These are phyloP conservation scores for Periglandula ipomoeae DNA, from an alignment of 2,329 filamentous ascomycete species.

Conservation along the genomic window DNA sequence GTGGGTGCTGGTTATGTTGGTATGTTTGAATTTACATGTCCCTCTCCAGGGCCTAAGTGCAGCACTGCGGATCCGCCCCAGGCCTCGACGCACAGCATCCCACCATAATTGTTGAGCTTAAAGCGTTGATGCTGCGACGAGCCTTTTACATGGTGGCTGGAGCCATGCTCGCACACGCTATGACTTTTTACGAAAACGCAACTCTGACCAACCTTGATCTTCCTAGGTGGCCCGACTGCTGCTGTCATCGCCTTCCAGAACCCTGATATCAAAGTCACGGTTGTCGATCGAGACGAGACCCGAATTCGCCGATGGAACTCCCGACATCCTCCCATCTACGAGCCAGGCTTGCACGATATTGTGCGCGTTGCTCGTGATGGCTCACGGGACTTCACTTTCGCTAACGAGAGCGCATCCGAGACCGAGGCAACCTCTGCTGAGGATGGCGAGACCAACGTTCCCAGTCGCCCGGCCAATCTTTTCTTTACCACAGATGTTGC, in stretches of 20 bases:
- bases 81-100: neutral
- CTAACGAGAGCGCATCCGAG: constrained; percentile 25
- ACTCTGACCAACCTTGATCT: neutral
- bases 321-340: constrained; percentile 63
- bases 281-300: constrained; percentile 59
- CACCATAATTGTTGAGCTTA: neutral
- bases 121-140: too few relatives aligned
- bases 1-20: constrained; percentile 70
- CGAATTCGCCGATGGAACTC: constrained; percentile 69
- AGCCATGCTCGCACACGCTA: too few relatives aligned
- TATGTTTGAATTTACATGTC: too few relatives aligned
- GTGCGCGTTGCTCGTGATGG: constrained; percentile 56
- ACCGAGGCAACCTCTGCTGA: constrained; percentile 21
- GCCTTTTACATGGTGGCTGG: too few relatives aligned
- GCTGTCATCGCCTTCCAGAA: constrained; percentile 68
- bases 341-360: constrained; percentile 61
- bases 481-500: constrained; percentile 64
- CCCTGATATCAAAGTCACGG: constrained; percentile 59
- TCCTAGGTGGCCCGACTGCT: constrained; percentile 60
- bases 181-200: neutral
- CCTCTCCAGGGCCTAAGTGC: too few relatives aligned
- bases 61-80: neutral
- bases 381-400: constrained; percentile 33
- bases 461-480: constrained; percentile 52
- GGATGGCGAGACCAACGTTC: constrained; percentile 24